Base-by-base conservation (phyloP, 768 basidiomycete genomes). In the Suillus discolor region DNA sequence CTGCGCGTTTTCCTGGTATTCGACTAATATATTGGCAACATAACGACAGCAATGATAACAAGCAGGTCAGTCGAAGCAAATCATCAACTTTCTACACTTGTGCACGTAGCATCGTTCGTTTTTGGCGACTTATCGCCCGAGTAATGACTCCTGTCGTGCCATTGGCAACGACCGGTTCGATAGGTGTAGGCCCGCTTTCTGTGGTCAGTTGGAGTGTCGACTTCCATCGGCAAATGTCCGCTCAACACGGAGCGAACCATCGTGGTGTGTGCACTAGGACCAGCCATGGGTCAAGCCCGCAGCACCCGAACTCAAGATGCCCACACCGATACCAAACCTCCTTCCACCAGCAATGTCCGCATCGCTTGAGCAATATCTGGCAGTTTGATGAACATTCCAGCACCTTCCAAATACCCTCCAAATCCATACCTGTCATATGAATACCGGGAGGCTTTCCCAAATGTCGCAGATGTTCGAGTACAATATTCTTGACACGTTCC, bases 401-500 rank as follows among this genome's bases (percentile, higher is more conserved):
- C 18, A 28, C 25, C 39, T 12, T 42, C 11, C 12, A 57, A 23
- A 62, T 25, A 55, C n/a, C 45, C 13, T 41, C 20, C 44, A 12
- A 15, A 45, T 31, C 73, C 83, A 60, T 75, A 94, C 96, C 88
- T 71, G 88, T 84, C 89, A 95, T 92, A 71, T 97, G 97, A 6
- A 97, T 90, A 72, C 96, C 90, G 1, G 97, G 97, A 13, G 96
- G 95, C 0, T 92, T 92, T 12, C 91, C 92, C 62, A 88, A 85
- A 64, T n/a, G 89, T 67, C 94, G 84, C 68, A 99, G 78, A 71
- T 97, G 92, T 71, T 98, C 95, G 77, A 98, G 86, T 13, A 97
- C 93, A 57, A 96, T 94, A 62, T 88, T 86, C 75, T 93, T 96
- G 65, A 99, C 90, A 57, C 97, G 93, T 53, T 97, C 92, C 65